Evolutionary conservation across 148 eudicot genomes (phyloP), one percentile per base, ranked within the genome.

Genomic region (Salicornia ramosissima): DNA sequence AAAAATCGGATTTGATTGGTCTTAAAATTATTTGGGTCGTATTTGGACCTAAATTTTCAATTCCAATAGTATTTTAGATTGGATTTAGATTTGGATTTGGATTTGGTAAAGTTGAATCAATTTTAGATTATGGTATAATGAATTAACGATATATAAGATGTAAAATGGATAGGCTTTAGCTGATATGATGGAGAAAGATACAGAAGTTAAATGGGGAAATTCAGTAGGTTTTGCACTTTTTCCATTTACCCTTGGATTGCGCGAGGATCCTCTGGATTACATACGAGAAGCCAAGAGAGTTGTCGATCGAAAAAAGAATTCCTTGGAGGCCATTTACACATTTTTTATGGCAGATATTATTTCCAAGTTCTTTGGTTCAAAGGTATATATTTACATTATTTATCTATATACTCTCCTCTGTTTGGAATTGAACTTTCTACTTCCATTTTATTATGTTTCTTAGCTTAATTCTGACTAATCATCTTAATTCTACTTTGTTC

Each of bases 171-270:
- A 85, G 89, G 86, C 77, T 30, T 67, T 85, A 26, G 77, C 84
- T 9, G 84, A 83, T 68, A 69, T 85, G 86, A 83, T 85, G 89
- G 84, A 83, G 80, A 83, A 83, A 67, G 67, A 83, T 33, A 71
- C 81, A 3, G 82, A 82, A 43, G 86, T 78, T 2, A 83, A 72
- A 67, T 85, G 89, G 89, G 89, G 86, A 4, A 85, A 85, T 46
- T 70, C 82, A 72, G 52, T 85, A 5, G 89, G 89, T 5, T 85
- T 42, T 30, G 80, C 77, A 24, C 81, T 85, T 28, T 74, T 85
- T 31, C 86, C 84, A 26, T 80, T 83, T 40, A 72, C 59, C n/a
- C 66, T 85, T 7, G 77, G 78, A 51, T 47, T 83, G 30, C 46
- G 78, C 40, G 71, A 83, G 49, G 81, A 83, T 62, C 89, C 89